Conservation (phyloP, 148 eudicot species). For the Rhododendron vialii region DNA sequence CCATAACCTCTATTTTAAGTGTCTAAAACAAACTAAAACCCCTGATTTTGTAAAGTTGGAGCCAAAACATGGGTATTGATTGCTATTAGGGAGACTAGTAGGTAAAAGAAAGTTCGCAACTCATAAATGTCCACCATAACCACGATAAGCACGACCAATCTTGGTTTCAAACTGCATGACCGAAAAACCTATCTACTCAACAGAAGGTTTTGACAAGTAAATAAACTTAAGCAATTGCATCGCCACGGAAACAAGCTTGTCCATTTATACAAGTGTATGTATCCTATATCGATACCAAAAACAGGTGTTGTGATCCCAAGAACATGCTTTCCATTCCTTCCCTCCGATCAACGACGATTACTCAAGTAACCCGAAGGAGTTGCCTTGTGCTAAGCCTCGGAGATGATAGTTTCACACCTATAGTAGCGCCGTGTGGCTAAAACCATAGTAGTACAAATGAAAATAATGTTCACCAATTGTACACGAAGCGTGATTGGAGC, state of each 20-base stretch:
- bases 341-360: background rate
- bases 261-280: background rate
- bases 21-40: background rate
- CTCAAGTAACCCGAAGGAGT: background rate
- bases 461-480: background rate
- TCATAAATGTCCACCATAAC: background rate
- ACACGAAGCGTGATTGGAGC: background rate
- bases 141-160: background rate
- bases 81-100: background rate
- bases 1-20: background rate
- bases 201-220: background rate
- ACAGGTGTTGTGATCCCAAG: background rate
- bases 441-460: background rate
- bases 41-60: background rate
- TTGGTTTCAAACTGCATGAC: background rate
- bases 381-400: background rate
- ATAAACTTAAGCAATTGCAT: background rate
- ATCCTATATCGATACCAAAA: background rate
- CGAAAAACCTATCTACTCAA: background rate
- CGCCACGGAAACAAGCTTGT: background rate
- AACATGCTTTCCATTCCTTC: background rate
- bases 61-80: background rate
- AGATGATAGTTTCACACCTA: background rate
- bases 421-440: background rate
- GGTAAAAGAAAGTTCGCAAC: background rate